Percentiles rank a stretch among this genome's conserved stretches.
Conservation (phyloP, 345 rosid genomes). For the Psidium friedrichsthalianum region DNA sequence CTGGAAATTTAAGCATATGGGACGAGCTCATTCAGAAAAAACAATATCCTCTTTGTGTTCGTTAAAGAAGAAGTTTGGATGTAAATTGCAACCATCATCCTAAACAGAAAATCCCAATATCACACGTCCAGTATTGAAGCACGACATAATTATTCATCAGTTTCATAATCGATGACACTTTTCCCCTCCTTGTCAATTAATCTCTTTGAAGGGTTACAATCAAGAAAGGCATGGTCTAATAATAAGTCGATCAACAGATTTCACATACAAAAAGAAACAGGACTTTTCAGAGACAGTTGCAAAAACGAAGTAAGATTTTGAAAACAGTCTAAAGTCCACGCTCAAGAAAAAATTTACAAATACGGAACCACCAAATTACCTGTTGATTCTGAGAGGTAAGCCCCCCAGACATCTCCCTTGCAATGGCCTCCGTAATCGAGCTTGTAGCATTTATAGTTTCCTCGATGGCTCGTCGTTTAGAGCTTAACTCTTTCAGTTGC, state of each 20-base stretch:
- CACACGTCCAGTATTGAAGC: not conserved
- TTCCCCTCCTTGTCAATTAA: not conserved
- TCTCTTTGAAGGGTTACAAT: not conserved
- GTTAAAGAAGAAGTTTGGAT: not conserved
- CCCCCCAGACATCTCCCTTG: conserved; percentile 68
- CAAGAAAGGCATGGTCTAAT: not conserved
- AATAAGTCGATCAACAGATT: not conserved
- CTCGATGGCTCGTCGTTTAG: conserved; percentile 51
- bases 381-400: conserved; percentile 41
- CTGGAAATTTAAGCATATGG: not conserved
- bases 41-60: not conserved
- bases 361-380: conserved; percentile 16
- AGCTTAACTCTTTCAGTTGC: conserved; percentile 51
- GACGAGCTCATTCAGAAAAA: not conserved
- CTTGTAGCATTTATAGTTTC: conserved; percentile 55
- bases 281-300: not conserved
- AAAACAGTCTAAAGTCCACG: too few relatives aligned
- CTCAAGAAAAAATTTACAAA: not conserved
- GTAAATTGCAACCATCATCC: not conserved
- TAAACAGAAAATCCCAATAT: not conserved
- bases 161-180: not conserved
- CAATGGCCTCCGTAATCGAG: conserved; percentile 43
- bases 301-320: too few relatives aligned
- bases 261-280: not conserved
- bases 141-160: not conserved